Conservation (phyloP, 2,329 filamentous ascomycete species). For the Emericellopsis atlantica region DNA sequence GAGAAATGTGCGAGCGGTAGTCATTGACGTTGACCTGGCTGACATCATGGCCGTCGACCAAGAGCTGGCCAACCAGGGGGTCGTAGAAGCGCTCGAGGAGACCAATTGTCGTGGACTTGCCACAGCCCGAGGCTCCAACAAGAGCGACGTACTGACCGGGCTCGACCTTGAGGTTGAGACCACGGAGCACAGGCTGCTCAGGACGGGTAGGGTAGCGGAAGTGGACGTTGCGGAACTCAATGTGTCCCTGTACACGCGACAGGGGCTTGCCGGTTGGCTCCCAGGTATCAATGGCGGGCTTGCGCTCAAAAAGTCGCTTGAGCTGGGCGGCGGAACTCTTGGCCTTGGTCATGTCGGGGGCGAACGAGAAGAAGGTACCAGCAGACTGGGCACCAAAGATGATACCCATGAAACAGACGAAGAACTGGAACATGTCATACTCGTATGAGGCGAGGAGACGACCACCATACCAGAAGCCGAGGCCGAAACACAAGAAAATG, state of each 20-base stretch:
- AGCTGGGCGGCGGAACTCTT: not conserved
- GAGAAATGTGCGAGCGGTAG: conserved; percentile 81
- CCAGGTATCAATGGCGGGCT: conserved; percentile 1
- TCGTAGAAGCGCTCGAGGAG: conserved; percentile 91
- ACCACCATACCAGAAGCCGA: conserved; percentile 90
- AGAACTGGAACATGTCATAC: conserved; percentile 37
- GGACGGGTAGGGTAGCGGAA: conserved; percentile 38
- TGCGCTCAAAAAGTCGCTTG: conserved; percentile 2
- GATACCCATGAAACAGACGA: conserved; percentile 37
- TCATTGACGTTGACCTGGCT: conserved; percentile 73
- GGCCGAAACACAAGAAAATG: conserved; percentile 70
- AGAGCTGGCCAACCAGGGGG: conserved; percentile 66
- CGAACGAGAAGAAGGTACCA: conserved; percentile 3
- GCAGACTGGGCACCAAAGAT: conserved; percentile 27
- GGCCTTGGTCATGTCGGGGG: conserved; percentile 2
- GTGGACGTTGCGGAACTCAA: conserved; percentile 24
- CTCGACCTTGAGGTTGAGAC: conserved; percentile 20
- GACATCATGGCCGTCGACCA: conserved; percentile 74
- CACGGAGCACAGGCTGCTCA: conserved; percentile 14
- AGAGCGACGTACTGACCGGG: conserved; percentile 84
- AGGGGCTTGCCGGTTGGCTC: not conserved
- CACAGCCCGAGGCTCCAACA: conserved; percentile 86
- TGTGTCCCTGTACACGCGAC: not conserved
- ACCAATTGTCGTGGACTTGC: conserved; percentile 89
- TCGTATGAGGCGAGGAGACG: conserved; percentile 51